Evolutionary conservation across 805 yeast species (phyloP).

Genomic region (Vanderwaltozyma verrucispora): DNA sequence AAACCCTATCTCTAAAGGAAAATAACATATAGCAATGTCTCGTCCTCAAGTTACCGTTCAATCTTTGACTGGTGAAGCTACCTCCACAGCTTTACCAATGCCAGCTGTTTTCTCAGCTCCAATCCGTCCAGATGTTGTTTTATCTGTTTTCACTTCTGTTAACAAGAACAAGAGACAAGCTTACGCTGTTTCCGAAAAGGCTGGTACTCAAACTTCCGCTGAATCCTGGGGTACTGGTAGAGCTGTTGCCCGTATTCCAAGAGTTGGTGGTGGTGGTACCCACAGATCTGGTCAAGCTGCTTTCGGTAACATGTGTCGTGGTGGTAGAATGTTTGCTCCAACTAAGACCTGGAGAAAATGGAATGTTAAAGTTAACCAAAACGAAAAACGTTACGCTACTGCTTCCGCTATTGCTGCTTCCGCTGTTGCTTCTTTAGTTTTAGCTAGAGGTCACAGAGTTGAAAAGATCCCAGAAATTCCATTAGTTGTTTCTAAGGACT

Average conservation of each 20-base stretch:
- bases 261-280: conserved; percentile 99
- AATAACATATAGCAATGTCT: conserved; percentile 34
- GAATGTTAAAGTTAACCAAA: conserved; percentile 99
- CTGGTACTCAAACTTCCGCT: conserved; percentile 99
- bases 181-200: conserved; percentile 98
- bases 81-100: conserved; percentile 76
- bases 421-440: conserved; percentile 94
- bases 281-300: conserved; percentile 99
- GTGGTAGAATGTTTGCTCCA: conserved; percentile 99
- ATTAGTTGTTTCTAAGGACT: conserved; percentile 87
- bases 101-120: conserved; percentile 99
- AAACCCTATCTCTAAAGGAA: conserved; percentile 9
- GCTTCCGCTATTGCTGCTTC: conserved; percentile 99
- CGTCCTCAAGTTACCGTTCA: conserved; percentile 98
- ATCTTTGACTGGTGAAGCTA: conserved; percentile 77
- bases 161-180: conserved; percentile 99
- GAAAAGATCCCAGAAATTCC: conserved; percentile 98
- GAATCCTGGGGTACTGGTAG: conserved; percentile 99
- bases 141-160: conserved; percentile 95
- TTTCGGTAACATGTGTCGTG: conserved; percentile 99
- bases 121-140: conserved; percentile 99
- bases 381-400: conserved; percentile 99
- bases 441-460: conserved; percentile 99
- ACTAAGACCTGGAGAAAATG: conserved; percentile 99
- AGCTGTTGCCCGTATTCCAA: conserved; percentile 99